These are phyloP conservation scores for Podila epigama DNA, from an alignment of 192 early-diverging fungal species.

Conservation along the genomic window DNA sequence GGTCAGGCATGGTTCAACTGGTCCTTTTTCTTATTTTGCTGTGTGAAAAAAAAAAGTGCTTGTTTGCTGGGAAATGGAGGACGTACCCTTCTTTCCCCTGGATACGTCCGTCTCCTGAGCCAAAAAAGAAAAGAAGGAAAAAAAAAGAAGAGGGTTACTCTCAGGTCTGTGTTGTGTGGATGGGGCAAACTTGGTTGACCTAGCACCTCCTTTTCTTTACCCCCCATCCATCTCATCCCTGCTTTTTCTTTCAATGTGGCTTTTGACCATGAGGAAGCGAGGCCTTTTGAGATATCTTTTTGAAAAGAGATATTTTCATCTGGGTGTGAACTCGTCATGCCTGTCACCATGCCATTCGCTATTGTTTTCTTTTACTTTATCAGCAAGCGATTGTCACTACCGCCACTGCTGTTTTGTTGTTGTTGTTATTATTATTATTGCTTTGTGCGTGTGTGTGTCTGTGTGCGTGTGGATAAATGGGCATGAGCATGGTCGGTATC, in stretches of 20 bases:
- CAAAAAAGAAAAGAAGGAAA: neutral
- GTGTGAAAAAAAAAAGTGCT: neutral
- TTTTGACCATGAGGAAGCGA: neutral
- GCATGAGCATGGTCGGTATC: no score
- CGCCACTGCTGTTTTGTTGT: no score
- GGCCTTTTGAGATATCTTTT: no score
- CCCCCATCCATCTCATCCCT: neutral
- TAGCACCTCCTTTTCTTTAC: neutral
- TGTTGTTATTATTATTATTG: no score
- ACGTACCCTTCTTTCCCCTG: neutral
- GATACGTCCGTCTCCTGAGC: conserved; percentile 1
- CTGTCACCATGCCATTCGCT: no score
- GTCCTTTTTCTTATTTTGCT: neutral
- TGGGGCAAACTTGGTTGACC: no score
- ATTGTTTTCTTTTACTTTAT: no score
- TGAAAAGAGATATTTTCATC: neutral
- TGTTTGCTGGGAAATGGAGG: no score
- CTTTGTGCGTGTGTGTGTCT: no score
- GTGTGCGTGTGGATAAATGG: no score
- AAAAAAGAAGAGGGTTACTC: neutral
- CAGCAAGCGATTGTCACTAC: no score
- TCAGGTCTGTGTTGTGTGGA: no score
- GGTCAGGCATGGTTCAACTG: neutral
- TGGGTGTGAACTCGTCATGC: neutral
- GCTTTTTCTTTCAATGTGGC: neutral